Conservation (phyloP, 2,329 filamentous ascomycete species). For the Colletotrichum sp. region DNA sequence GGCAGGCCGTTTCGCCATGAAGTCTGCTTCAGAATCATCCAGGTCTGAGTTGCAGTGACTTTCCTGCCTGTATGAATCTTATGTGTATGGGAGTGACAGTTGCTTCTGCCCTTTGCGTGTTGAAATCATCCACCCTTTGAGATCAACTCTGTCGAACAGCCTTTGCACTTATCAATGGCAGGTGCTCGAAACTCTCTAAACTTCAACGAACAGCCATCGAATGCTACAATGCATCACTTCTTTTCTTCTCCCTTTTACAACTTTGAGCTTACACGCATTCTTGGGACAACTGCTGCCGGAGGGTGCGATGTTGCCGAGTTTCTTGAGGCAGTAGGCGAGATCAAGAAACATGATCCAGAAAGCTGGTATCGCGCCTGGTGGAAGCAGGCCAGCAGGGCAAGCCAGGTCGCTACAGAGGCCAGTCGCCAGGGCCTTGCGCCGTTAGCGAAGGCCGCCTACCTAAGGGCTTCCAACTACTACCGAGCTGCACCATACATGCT, state of each 20-base stretch:
- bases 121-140: not conserved
- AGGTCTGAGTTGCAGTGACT: not conserved
- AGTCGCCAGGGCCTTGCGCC: slow-evolving; percentile 28
- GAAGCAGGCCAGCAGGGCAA: slow-evolving; percentile 33
- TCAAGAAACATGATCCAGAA: slow-evolving; percentile 42
- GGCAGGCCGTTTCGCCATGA: not conserved
- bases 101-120: not conserved
- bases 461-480: slow-evolving; percentile 46
- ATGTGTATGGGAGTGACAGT: not conserved
- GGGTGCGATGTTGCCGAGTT: slow-evolving; percentile 46
- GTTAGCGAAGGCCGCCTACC: slow-evolving; percentile 37
- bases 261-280: slow-evolving; percentile 46
- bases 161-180: not conserved
- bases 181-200: not conserved
- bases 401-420: slow-evolving; percentile 37
- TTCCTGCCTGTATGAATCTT: not conserved
- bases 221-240: not conserved
- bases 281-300: slow-evolving; percentile 37
- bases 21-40: not conserved
- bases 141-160: not conserved
- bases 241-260: slow-evolving; percentile 40
- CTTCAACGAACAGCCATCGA: not conserved
- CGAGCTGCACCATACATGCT: slow-evolving; percentile 40
- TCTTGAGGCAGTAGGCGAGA: slow-evolving; percentile 39
- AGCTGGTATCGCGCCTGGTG: slow-evolving; percentile 44